phyloP scores from a whole-genome alignment of 1,284 basidiomycete species.

The Heliocybe sulcata region DNA sequence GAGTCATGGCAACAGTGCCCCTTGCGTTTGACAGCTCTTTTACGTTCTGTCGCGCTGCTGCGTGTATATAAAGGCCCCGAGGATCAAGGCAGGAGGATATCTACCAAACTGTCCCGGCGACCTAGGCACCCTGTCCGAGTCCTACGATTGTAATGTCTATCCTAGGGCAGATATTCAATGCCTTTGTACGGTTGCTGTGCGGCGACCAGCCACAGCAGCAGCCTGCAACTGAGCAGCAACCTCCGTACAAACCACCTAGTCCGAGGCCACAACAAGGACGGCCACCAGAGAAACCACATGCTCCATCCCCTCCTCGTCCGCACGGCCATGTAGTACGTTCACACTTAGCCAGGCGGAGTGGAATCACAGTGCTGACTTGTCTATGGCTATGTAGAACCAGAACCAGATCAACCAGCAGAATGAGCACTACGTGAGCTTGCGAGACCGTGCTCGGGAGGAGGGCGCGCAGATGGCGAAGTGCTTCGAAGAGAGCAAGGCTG shows the following conservation, averaged over 20 bases:
- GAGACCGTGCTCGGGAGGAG: constrained; percentile 67
- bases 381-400: constrained; percentile 43
- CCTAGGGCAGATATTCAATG: constrained; percentile 12
- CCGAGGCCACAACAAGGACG: constrained; percentile 5
- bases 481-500: constrained; percentile 62
- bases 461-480: constrained; percentile 67
- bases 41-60: no score
- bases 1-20: no score
- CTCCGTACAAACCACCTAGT: constrained; percentile 6
- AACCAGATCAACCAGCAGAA: constrained; percentile 67
- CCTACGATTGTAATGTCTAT: constrained; percentile 12
- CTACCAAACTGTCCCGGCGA: no score
- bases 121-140: not conserved
- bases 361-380: not conserved
- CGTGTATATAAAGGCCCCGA: no score
- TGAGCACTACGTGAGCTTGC: constrained; percentile 59
- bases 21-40: no score
- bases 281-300: constrained; percentile 9
- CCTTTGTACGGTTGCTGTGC: constrained; percentile 18
- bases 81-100: no score
- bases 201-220: constrained; percentile 15
- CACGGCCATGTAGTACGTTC: constrained; percentile 3
- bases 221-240: constrained; percentile 9
- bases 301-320: constrained; percentile 6
- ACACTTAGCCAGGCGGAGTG: no score